Base-by-base conservation (phyloP, 345 rosid genomes). In the Barbarea vulgaris region DNA sequence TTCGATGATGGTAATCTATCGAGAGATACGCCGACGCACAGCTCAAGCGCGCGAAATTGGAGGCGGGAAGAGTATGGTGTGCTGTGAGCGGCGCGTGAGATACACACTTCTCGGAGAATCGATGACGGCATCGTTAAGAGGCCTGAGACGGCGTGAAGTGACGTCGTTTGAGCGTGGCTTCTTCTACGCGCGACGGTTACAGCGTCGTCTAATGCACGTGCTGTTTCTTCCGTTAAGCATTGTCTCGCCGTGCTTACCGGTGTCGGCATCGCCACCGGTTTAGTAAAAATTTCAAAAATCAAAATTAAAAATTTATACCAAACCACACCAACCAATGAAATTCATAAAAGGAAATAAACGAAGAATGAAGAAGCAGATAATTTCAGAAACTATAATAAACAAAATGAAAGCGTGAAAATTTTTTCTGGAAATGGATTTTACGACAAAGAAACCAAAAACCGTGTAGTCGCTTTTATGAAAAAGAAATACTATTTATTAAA, bases 61-160 rank as follows among this genome's bases (percentile, higher is more conserved):
- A 86, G 84, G 9, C 86, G 85, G 8, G 86, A 62, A 13, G 87
- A 81, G 73, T 76, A 82, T 2, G 83, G 78, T 10, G 78, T 65
- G 61, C 70, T 55, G 3, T 83, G 77, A n/a, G 87, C 73, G 28
- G 89, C 81, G 47, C 87, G 88, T 37, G 88, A 74, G 56, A 70
- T 54, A 42, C 96, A 90, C 22, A 87, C 91, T 15, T 85, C 88
- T 0, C 91, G 86, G 46, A 90, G 88, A 28, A 78, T 34, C 1
- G 96, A 88, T 0, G 84, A 77, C 9, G 91, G 88, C 56, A 84
- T 36, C 7, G 89, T 73, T 1, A 88, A 74, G 0, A 90, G 74
- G 33, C 93, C 96, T 2, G 85, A 90, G 13, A 90, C 84, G 4
- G 82, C 85, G 77, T 90, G 93, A 6, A 90, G 88, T 4, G 96